A percentile compares a stretch with the other conserved stretches of the same genome.
Evolutionary conservation across 2,329 filamentous ascomycete genomes (phyloP).

Genomic region (Ascochyta lentis): DNA sequence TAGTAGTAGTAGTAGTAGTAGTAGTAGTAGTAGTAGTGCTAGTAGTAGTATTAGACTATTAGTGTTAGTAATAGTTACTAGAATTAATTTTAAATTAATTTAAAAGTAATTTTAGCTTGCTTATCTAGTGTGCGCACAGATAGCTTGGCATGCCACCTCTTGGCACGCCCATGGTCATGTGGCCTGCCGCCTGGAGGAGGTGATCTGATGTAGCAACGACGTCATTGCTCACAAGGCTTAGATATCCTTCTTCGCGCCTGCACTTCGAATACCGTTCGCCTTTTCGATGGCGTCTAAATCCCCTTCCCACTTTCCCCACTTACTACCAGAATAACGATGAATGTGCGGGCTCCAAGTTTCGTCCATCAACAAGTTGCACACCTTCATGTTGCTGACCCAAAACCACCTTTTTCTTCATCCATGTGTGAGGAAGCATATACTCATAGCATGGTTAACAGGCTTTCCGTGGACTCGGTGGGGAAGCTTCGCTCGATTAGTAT

Average conservation of each 20-base stretch:
- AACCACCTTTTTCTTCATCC: conserved; percentile 50
- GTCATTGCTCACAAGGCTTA: not conserved
- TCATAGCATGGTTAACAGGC: conserved; percentile 26
- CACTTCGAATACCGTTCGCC: conserved; percentile 25
- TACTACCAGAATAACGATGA: conserved; percentile 51
- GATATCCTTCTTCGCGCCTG: not conserved
- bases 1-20: no score
- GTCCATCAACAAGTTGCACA: conserved; percentile 50
- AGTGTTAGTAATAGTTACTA: no score
- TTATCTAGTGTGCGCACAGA: no score
- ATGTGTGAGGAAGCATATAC: conserved; percentile 24
- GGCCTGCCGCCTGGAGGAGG: not conserved
- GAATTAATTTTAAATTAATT: no score
- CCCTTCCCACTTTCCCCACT: conserved; percentile 52
- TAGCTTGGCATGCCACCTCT: no score
- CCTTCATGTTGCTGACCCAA: conserved; percentile 49
- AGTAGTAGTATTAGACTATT: no score
- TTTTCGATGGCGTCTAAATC: conserved; percentile 48
- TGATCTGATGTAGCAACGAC: not conserved
- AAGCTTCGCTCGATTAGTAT: conserved; percentile 7
- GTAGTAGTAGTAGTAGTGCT: no score
- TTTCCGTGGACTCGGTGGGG: conserved; percentile 23
- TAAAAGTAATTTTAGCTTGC: no score
- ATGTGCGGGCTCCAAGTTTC: conserved; percentile 53
- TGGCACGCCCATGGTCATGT: no score